phyloP scores from a whole-genome alignment of 345 rosid species.

The Linum tenue region DNA sequence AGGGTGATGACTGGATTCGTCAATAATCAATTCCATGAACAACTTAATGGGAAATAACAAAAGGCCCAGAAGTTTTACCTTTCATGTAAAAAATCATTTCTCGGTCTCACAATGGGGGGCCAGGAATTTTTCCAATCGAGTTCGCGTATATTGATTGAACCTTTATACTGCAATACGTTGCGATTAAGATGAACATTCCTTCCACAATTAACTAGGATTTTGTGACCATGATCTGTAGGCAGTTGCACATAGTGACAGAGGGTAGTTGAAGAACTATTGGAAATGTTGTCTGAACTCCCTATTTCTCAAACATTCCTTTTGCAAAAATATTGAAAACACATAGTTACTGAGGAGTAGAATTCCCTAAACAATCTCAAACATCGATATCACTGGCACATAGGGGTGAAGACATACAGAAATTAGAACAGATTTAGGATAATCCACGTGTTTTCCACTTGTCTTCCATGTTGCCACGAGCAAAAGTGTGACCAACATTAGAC shows the following conservation, averaged over 20 bases:
- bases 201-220: slow-evolving; percentile 61
- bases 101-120: slow-evolving; percentile 39
- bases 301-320: neutral
- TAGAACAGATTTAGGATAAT: neutral
- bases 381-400: neutral
- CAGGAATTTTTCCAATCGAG: slow-evolving; percentile 68
- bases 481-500: neutral
- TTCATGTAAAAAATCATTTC: slow-evolving; percentile 16
- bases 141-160: slow-evolving; percentile 49
- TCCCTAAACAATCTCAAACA: no score
- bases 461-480: neutral
- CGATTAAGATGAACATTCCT: slow-evolving; percentile 45
- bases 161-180: slow-evolving; percentile 30
- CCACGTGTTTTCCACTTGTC: neutral
- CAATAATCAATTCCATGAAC: neutral
- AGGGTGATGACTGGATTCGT: neutral
- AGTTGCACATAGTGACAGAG: neutral
- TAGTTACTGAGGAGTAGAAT: no score
- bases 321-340: neutral
- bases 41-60: neutral
- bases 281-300: neutral
- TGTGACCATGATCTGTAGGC: slow-evolving; percentile 46
- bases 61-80: slow-evolving; percentile 23
- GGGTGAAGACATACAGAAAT: neutral
- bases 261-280: neutral